phyloP scores from a whole-genome alignment of 1,284 basidiomycete genomes.

The Meira nashicola region DNA sequence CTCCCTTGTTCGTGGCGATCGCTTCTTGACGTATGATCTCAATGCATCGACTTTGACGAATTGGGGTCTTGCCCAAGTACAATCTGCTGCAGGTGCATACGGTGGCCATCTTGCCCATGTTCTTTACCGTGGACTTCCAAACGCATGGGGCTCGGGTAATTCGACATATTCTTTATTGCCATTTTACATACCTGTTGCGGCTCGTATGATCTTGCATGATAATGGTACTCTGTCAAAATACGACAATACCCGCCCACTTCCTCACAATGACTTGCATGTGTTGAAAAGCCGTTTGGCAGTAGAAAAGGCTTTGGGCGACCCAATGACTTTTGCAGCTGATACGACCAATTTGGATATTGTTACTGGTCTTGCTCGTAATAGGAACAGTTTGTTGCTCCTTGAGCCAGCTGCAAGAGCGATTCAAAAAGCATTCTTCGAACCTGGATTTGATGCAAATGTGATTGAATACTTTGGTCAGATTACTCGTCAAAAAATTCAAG shows the following conservation, averaged over 20 bases:
- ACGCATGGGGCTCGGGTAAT: constrained; percentile 10
- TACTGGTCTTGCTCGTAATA: constrained; percentile 8
- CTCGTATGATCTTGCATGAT: constrained; percentile 61
- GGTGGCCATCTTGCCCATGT: constrained; percentile 57
- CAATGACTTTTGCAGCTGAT: neutral
- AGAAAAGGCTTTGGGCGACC: constrained; percentile 21
- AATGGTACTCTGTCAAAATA: constrained; percentile 59
- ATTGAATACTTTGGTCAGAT: constrained; percentile 46
- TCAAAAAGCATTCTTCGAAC: constrained; percentile 15
- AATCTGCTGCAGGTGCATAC: constrained; percentile 53
- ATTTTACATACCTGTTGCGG: constrained; percentile 62
- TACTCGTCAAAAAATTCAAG: constrained; percentile 61
- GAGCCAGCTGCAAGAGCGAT: constrained; percentile 11
- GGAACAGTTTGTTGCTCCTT: constrained; percentile 10
- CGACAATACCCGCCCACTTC: constrained; percentile 55
- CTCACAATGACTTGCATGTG: constrained; percentile 47
- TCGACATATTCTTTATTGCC: constrained; percentile 80
- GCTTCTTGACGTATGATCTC: constrained; percentile 75
- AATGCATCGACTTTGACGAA: constrained; percentile 70
- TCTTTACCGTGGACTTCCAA: constrained; percentile 67
- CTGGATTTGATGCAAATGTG: constrained; percentile 16
- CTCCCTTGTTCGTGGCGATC: constrained; percentile 73
- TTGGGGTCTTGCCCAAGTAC: constrained; percentile 40
- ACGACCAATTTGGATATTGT: constrained; percentile 13
- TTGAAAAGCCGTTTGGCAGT: constrained; percentile 60